Conservation (phyloP, 2,329 filamentous ascomycete genomes). For the Taxawa tesnikishii region DNA sequence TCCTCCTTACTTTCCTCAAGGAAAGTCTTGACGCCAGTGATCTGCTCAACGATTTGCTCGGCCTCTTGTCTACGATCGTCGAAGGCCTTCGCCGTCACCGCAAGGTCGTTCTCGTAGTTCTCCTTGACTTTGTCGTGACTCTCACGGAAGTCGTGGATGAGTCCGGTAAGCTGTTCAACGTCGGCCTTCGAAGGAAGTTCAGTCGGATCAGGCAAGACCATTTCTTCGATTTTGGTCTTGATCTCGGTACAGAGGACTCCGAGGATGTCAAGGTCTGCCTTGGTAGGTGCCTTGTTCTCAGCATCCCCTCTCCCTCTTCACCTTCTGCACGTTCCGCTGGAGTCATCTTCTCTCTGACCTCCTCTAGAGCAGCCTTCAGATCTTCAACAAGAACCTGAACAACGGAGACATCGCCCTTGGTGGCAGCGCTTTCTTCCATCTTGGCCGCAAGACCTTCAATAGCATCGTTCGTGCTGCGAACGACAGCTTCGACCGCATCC, state of each 20-base stretch:
- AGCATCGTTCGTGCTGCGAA: constrained; percentile 64
- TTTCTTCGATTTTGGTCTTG: constrained; percentile 63
- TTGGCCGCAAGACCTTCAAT: constrained; percentile 55
- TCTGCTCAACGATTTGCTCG: constrained; percentile 61
- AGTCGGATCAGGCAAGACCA: constrained; percentile 59
- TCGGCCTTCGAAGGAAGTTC: constrained; percentile 66
- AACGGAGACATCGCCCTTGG: constrained; percentile 65
- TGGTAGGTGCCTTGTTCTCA: constrained; percentile 44
- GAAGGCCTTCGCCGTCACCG: constrained; percentile 64
- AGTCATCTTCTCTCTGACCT: constrained; percentile 33
- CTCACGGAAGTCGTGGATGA: constrained; percentile 39
- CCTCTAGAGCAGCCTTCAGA: constrained; percentile 62
- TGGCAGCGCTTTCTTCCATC: constrained; percentile 55
- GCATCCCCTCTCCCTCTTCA: constrained; percentile 33
- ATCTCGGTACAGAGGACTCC: constrained; percentile 75
- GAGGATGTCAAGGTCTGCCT: constrained; percentile 69
- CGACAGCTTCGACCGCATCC: constrained; percentile 51
- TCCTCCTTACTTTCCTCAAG: constrained; percentile 69
- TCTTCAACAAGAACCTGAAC: constrained; percentile 72
- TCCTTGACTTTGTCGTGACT: constrained; percentile 58
- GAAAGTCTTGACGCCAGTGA: constrained; percentile 65
- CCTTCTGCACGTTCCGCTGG: constrained; percentile 27
- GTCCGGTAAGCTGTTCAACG: constrained; percentile 47
- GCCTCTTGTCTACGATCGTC: constrained; percentile 79
- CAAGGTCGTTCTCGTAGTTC: constrained; percentile 60